A percentile compares a stretch with the other conserved stretches of the same genome.
These are phyloP conservation scores for Oxyria digyna DNA, from an alignment of 148 eudicot species.

Conservation along the genomic window DNA sequence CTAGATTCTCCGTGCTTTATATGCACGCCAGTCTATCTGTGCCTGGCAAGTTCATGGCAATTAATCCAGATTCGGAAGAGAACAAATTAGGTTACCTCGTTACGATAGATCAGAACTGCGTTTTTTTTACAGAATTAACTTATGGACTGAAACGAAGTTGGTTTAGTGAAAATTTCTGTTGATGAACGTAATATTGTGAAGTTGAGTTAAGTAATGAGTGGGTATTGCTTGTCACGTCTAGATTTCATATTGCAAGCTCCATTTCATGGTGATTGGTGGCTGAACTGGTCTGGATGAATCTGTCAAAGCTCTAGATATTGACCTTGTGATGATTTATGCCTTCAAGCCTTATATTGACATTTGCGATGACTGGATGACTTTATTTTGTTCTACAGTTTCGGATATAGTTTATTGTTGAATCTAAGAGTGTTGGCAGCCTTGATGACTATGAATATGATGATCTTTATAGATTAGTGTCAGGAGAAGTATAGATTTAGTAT, in stretches of 20 bases:
- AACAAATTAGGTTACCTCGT: neutral
- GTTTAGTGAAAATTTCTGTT: neutral
- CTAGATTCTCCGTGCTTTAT: too few relatives aligned
- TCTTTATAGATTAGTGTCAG: neutral
- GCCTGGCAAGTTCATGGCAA: conserved; percentile 8
- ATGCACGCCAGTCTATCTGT: too few relatives aligned
- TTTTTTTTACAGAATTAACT: neutral
- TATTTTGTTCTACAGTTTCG: too few relatives aligned
- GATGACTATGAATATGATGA: neutral
- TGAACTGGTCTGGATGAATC: neutral
- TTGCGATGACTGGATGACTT: neutral
- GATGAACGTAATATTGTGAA: neutral
- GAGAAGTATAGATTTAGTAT: neutral
- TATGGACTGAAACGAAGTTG: neutral
- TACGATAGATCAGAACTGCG: neutral
- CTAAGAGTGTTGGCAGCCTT: neutral
- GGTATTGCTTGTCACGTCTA: too few relatives aligned
- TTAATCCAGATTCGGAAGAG: conserved; percentile 9
- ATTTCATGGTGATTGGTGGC: neutral
- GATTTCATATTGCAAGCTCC: neutral
- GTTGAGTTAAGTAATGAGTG: neutral
- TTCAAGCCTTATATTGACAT: neutral
- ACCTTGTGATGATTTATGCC: neutral
- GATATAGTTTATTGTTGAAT: neutral
- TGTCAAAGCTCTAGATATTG: neutral